phyloP scores from a whole-genome alignment of 164 flowering plant genomes.

The Aristolochia contorta region DNA sequence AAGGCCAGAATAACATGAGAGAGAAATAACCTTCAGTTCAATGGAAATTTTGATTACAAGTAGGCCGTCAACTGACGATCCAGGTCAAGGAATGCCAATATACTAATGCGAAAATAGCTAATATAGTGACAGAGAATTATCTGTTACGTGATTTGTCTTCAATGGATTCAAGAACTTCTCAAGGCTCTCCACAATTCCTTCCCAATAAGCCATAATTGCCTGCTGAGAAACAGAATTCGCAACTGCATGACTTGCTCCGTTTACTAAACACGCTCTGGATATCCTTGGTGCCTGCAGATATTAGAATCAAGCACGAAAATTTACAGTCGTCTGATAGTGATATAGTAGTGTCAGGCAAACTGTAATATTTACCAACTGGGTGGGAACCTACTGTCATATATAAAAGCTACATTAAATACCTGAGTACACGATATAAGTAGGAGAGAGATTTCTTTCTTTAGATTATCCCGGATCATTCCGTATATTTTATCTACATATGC shows the following conservation, averaged over 20 bases:
- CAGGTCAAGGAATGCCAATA: neutral
- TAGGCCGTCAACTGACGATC: neutral
- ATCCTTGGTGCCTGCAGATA: slow-evolving; percentile 83
- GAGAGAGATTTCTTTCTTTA: slow-evolving; percentile 97
- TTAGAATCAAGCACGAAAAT: neutral
- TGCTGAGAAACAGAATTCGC: slow-evolving; percentile 83
- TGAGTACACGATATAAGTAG: slow-evolving; percentile 92
- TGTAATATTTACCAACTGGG: too few relatives aligned
- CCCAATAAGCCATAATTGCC: slow-evolving; percentile 96
- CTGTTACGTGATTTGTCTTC: slow-evolving; percentile 75
- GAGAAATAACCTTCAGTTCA: too few relatives aligned
- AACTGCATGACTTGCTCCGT: slow-evolving; percentile 77
- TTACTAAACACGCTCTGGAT: slow-evolving; percentile 96
- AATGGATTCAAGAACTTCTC: slow-evolving; percentile 70
- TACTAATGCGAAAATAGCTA: neutral
- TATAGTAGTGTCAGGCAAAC: too few relatives aligned
- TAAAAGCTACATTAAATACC: slow-evolving; percentile 29
- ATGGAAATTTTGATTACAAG: too few relatives aligned
- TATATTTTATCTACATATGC: slow-evolving; percentile 97
- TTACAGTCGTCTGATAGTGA: too few relatives aligned
- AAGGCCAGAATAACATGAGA: neutral
- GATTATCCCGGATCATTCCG: slow-evolving; percentile 96
- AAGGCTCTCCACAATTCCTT: slow-evolving; percentile 93
- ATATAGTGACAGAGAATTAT: slow-evolving; percentile 1
- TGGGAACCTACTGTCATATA: neutral